Base-by-base conservation (phyloP, 306 rosid genomes). In the Trifolium pratense region DNA sequence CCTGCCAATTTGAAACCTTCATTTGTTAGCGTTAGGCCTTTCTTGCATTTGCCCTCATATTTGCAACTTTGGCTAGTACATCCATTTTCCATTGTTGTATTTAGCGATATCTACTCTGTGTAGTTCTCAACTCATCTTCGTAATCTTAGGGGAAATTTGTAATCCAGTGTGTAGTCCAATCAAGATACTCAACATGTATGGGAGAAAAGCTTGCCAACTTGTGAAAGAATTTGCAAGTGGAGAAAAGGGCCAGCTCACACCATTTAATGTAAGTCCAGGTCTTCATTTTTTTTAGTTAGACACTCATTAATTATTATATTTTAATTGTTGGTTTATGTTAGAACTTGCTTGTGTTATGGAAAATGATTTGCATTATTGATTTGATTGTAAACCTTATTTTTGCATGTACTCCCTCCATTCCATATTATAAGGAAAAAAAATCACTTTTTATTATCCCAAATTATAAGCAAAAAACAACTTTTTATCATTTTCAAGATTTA, bases 181-280 rank as follows among this genome's bases (percentile, higher is more conserved):
- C 16, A 43, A 49, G 16, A 36, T 20, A 55, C 67, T 23, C 34
- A 83, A 77, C 39, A 92, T 93, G 98, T 90, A 91, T 57, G 97
- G 96, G 26, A 84, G 87, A 81, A 90, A 85, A 71, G 97, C 88
- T 51, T 83, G 86, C 75, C 91, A 86, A 68, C 81, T 93, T 73
- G 91, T 93, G 64, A 93, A 83, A 82, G 98, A 90, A 84, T 62
- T 84, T 52, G 74, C 91, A 18, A 77, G 58, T 52, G 82, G 80
- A 29, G 98, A 90, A 62, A 90, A 91, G 79, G 93, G 82, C 15
- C 98, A 93, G 77, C 85, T 93, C 66, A 53, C 84, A 2, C 87
- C 81, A 14, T 93, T 82, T 89, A 90, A 85, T 82, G 98, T 91
- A 80, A 80, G 79, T 9, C 42, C 48, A 2, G 0, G 9, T 45